These are phyloP conservation scores for Alternaria viburni DNA, from an alignment of 2,329 filamentous ascomycete species.

Conservation along the genomic window DNA sequence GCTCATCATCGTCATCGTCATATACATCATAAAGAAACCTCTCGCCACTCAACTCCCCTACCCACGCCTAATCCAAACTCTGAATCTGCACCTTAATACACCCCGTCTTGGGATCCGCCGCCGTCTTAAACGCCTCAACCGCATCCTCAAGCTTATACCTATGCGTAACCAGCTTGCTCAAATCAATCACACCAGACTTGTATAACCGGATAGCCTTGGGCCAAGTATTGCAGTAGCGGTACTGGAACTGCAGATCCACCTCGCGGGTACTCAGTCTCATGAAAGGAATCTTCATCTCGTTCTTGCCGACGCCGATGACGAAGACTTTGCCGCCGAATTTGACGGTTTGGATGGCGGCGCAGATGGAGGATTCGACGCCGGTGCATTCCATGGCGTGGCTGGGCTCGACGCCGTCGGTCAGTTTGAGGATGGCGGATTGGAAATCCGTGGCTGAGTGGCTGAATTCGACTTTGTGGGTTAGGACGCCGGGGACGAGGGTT, in stretches of 20 bases:
- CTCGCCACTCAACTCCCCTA: background rate
- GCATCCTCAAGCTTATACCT: constrained; percentile 84
- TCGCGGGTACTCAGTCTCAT: constrained; percentile 91
- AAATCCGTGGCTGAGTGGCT: constrained; percentile 70
- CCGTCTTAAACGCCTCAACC: constrained; percentile 86
- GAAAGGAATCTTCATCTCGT: constrained; percentile 94
- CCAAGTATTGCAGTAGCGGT: constrained; percentile 96
- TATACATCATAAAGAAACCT: background rate
- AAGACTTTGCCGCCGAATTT: constrained; percentile 98
- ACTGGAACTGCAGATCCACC: constrained; percentile 95
- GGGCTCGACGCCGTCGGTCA: constrained; percentile 77
- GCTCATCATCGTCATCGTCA: background rate
- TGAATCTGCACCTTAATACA: constrained; percentile 99
- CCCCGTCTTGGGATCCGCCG: constrained; percentile 84
- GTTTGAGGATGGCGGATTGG: constrained; percentile 70
- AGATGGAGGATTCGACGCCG: constrained; percentile 88
- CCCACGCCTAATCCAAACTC: constrained; percentile 54
- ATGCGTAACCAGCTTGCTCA: constrained; percentile 86
- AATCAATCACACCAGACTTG: constrained; percentile 80
- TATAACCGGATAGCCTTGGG: constrained; percentile 88
- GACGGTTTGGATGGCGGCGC: constrained; percentile 82
- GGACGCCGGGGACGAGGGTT: constrained; percentile 77
- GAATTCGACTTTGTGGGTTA: constrained; percentile 78
- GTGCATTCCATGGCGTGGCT: constrained; percentile 89
- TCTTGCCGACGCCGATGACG: constrained; percentile 92